Conservation (phyloP, 106 monocot species). For the Platanthera guangdongensis region DNA sequence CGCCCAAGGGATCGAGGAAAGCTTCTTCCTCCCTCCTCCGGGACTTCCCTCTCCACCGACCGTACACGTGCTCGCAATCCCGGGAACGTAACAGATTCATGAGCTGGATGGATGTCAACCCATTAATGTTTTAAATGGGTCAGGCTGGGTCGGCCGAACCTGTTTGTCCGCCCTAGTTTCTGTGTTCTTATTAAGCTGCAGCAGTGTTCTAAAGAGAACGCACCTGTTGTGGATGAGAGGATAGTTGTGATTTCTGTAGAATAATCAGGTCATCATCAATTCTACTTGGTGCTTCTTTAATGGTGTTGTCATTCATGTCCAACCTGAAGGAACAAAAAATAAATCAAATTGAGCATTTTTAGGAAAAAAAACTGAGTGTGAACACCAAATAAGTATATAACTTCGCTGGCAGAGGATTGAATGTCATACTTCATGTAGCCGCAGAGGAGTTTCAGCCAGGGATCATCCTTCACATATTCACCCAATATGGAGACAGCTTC, state of each 20-base stretch:
- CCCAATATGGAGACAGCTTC: conserved; percentile 60
- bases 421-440: conserved; percentile 52
- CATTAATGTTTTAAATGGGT: neutral
- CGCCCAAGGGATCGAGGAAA: too few relatives aligned
- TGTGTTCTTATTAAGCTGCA: neutral
- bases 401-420: neutral
- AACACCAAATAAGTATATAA: too few relatives aligned
- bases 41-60: too few relatives aligned
- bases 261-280: conserved; percentile 10
- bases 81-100: too few relatives aligned
- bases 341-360: neutral
- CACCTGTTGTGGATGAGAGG: conserved; percentile 26
- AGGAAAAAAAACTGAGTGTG: too few relatives aligned
- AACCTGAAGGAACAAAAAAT: conserved; percentile 21
- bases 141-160: too few relatives aligned
- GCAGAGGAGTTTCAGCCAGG: conserved; percentile 66
- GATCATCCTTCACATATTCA: conserved; percentile 75
- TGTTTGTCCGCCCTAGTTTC: neutral
- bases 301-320: conserved; percentile 23
- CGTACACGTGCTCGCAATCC: too few relatives aligned
- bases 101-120: too few relatives aligned
- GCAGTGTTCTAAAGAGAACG: neutral
- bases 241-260: conserved; percentile 14
- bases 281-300: conserved; percentile 7
- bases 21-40: too few relatives aligned